These are phyloP conservation scores for Podospora australis DNA, from an alignment of 495 filamentous ascomycete species.

Conservation along the genomic window DNA sequence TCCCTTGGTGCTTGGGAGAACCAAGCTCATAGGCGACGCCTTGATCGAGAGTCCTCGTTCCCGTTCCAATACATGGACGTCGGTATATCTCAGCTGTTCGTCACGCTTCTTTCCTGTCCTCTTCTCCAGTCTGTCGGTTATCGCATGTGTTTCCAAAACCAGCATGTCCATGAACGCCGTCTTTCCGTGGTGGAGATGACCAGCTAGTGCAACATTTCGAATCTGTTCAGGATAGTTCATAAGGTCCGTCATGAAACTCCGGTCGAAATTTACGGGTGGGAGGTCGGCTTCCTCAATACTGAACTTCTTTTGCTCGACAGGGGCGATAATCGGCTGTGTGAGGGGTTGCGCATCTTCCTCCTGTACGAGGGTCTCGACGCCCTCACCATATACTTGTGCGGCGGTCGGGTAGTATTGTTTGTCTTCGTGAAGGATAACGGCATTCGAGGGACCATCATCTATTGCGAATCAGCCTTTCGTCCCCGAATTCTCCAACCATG, in stretches of 20 bases:
- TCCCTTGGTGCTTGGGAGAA: conserved; percentile 77
- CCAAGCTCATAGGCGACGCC: conserved; percentile 86
- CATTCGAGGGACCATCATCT: conserved; percentile 90
- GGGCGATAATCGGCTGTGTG: conserved; percentile 86
- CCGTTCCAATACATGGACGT: conserved; percentile 80
- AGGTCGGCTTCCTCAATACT: conserved; percentile 85
- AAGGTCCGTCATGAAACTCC: conserved; percentile 86
- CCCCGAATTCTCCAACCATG: conserved; percentile 7
- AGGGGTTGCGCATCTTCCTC: conserved; percentile 95
- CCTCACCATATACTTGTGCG: conserved; percentile 86
- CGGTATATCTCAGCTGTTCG: conserved; percentile 91
- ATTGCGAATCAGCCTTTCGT: conserved; percentile 7
- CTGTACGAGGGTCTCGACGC: conserved; percentile 91
- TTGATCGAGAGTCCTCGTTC: conserved; percentile 92
- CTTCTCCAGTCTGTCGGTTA: conserved; percentile 68
- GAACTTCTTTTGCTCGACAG: conserved; percentile 92
- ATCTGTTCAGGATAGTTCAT: conserved; percentile 94
- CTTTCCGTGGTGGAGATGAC: conserved; percentile 95
- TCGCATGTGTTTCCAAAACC: conserved; percentile 87
- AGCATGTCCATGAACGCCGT: conserved; percentile 98
- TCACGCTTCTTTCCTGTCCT: conserved; percentile 74
- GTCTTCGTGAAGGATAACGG: conserved; percentile 94
- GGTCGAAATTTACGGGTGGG: conserved; percentile 77
- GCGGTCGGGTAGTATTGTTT: conserved; percentile 99
- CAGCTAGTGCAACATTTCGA: conserved; percentile 84